Base-by-base conservation (phyloP, 2,329 filamentous ascomycete genomes). In the Zasmidium cellare region DNA sequence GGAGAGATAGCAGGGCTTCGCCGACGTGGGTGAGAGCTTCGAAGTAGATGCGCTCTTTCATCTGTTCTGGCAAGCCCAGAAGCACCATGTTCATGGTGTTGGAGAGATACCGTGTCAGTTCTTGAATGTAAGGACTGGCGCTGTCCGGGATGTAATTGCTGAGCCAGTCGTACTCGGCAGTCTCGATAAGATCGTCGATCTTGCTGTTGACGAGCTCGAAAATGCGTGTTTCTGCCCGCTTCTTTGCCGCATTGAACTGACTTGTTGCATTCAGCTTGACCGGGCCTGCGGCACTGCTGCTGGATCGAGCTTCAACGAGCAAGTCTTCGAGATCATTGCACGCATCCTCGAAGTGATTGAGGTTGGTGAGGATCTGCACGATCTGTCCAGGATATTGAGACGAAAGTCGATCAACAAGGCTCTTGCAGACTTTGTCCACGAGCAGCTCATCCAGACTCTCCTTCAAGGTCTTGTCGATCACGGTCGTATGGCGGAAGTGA, bases 171-270 rank as follows among this genome's bases (percentile, higher is more conserved):
- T 99, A 99, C 75, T 99, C 94, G 28, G 94, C 93, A 0, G 92
- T 97, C 68, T 97, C 93, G 55, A 99, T 90, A 11, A 99, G 83
- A 72, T 99, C 94, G 70, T 97, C 93, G 67, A 99, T 97, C 79
- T 99, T 99, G 57, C 90, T 96, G 77, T 99, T 97, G 62, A 99
- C 94, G 0, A 99, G 84, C 76, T 99, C 96, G 71, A 99, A 99
- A 57, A 99, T 97, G 31, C 96, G 89, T 76, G 97, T 96, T 72
- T 97, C 93, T 0, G 94, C 94, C 1, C 89, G 92, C 77, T 97
- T 97, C 77, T 97, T 97, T 71, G 96, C 92, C 68, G 84, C 87
- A 44, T 87, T 84, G 74, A 99, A 99, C 59, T 91, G 85, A 64
- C 91, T 88, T 0, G 94, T 97, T 0, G 96, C 94, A 23, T 83